Conservation (phyloP, 140 eudicot species). For the Oenanthe javanica region DNA sequence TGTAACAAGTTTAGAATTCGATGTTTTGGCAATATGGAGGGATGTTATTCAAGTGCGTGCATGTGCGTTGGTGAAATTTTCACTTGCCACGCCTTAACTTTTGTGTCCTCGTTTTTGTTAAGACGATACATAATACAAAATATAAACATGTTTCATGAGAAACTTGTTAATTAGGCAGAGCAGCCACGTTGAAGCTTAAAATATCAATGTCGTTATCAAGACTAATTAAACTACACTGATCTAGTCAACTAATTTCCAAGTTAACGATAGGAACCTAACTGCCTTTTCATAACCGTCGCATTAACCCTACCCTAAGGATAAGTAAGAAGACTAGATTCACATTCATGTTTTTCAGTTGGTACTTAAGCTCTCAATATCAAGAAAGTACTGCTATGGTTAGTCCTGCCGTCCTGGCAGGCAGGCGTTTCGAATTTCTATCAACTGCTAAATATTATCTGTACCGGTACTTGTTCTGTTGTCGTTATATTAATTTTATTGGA, state of each 20-base stretch:
- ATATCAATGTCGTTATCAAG: background rate
- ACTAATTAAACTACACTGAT: background rate
- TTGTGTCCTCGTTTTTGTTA: background rate
- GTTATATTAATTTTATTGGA: too few species aligned
- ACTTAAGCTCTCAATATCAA: background rate
- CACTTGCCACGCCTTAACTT: background rate
- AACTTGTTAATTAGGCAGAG: conserved; percentile 3
- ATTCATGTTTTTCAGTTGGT: background rate
- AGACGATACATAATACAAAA: background rate
- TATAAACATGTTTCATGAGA: background rate
- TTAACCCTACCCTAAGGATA: background rate
- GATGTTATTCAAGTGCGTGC: background rate
- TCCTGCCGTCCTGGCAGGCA: background rate
- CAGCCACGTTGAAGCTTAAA: background rate
- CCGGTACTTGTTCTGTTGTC: background rate
- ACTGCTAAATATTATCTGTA: background rate
- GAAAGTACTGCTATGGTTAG: background rate
- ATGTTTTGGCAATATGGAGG: background rate
- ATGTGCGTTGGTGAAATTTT: background rate
- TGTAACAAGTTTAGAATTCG: too few species aligned
- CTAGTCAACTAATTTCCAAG: background rate
- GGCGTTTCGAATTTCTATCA: too few species aligned
- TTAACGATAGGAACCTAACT: background rate
- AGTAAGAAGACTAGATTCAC: background rate
- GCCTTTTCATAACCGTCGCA: background rate